phyloP scores from a whole-genome alignment of 305 asterid genomes.

The Plantago lanceolata region DNA sequence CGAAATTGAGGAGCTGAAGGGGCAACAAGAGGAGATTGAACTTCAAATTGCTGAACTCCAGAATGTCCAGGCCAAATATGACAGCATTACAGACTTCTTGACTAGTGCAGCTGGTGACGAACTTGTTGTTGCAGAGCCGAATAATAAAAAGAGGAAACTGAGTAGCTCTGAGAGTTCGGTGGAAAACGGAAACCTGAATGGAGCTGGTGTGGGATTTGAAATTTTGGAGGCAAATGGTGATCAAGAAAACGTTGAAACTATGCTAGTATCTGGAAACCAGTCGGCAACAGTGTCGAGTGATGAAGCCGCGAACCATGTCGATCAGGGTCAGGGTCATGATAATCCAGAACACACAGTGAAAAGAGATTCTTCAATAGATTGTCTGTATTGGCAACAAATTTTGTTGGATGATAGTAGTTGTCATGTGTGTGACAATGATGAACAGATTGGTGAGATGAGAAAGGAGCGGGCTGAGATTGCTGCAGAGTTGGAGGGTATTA shows the following conservation, averaged over 20 bases:
- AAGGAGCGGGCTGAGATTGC: too few species aligned
- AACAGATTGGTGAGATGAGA: too few species aligned
- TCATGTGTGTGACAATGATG: too few species aligned
- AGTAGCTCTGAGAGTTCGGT: too few species aligned
- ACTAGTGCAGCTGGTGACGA: slow-evolving; percentile 25
- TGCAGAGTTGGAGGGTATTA: too few species aligned
- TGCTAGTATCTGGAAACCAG: too few species aligned
- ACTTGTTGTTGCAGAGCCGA: too few species aligned
- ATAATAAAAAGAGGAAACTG: too few species aligned
- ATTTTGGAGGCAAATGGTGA: neutral
- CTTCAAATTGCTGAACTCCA: slow-evolving; percentile 10
- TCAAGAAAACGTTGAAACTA: slow-evolving; percentile 7
- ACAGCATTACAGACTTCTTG: slow-evolving; percentile 19
- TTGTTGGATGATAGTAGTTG: too few species aligned
- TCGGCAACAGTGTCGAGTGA: neutral
- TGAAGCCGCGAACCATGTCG: neutral
- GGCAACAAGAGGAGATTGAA: slow-evolving; percentile 28
- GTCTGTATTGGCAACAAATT: too few species aligned
- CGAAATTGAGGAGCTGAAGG: slow-evolving; percentile 35
- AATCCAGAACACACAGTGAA: neutral
- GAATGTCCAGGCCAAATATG: slow-evolving; percentile 11
- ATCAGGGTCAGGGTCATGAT: neutral
- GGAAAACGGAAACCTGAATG: neutral
- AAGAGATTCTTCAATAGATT: too few species aligned
- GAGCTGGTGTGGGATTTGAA: neutral